These are phyloP conservation scores for Rhododendron molle DNA, from an alignment of 148 eudicot genomes.

Conservation along the genomic window DNA sequence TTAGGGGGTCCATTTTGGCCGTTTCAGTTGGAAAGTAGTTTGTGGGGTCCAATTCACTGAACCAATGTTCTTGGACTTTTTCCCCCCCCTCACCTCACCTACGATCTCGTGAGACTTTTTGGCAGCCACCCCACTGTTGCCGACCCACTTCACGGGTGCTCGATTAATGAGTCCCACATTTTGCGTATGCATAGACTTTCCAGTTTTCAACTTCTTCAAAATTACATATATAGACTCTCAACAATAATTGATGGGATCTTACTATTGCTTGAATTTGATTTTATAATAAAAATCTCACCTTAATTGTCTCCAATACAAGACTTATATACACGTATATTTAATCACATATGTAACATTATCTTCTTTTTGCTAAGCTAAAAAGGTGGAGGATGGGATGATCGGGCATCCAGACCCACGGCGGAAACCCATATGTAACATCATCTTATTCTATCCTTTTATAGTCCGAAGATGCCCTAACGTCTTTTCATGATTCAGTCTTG, in stretches of 20 bases:
- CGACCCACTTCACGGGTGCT: constrained; percentile 14
- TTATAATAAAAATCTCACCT: too few relatives aligned
- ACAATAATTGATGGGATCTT: too few relatives aligned
- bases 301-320: too few relatives aligned
- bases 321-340: too few relatives aligned
- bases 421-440: too few relatives aligned
- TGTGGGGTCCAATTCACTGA: constrained; percentile 1
- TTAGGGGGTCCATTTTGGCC: neutral
- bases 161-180: neutral
- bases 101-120: constrained; percentile 21
- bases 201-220: neutral
- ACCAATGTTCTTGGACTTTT: neutral
- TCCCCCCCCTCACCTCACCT: neutral
- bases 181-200: neutral
- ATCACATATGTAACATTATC: too few relatives aligned
- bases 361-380: too few relatives aligned
- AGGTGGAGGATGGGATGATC: too few relatives aligned
- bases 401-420: too few relatives aligned
- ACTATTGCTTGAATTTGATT: neutral
- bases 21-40: constrained; percentile 25
- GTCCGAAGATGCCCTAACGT: too few relatives aligned
- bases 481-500: too few relatives aligned
- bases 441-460: too few relatives aligned
- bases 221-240: neutral
- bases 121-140: constrained; percentile 18